Conservation (phyloP, 805 yeast genomes). For the Metschnikowia vanudenii region DNA sequence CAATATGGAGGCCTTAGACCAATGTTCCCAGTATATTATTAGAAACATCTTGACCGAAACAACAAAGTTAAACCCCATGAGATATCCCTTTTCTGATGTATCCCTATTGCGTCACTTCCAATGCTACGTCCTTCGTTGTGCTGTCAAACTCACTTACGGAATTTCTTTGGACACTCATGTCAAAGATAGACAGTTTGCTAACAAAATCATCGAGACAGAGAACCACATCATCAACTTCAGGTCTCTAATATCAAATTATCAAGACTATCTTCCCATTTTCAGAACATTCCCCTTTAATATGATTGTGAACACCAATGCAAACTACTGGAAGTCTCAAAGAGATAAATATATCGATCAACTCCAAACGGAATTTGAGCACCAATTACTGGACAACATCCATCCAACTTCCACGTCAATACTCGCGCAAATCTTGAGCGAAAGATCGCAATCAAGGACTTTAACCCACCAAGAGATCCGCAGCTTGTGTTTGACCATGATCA, state of each 20-base stretch:
- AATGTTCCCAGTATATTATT: slow-evolving; percentile 33
- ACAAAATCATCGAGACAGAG: slow-evolving; percentile 55
- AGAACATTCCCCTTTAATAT: slow-evolving; percentile 28
- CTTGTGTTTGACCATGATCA: slow-evolving; percentile 69
- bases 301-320: slow-evolving; percentile 16
- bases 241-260: slow-evolving; percentile 54
- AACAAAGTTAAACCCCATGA: slow-evolving; percentile 16
- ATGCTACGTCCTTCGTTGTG: slow-evolving; percentile 49
- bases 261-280: slow-evolving; percentile 52
- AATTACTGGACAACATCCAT: slow-evolving; percentile 18
- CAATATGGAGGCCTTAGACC: slow-evolving; percentile 35
- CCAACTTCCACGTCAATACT: slow-evolving; percentile 32
- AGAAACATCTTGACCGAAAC: slow-evolving; percentile 11
- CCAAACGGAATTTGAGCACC: slow-evolving; percentile 13
- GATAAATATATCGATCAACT: slow-evolving; percentile 48
- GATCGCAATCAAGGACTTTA: neutral
- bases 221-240: slow-evolving; percentile 54
- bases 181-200: slow-evolving; percentile 38
- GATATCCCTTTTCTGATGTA: slow-evolving; percentile 27
- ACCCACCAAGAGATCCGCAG: slow-evolving; percentile 47
- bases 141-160: slow-evolving; percentile 54
- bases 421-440: slow-evolving; percentile 22
- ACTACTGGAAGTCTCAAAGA: slow-evolving; percentile 38
- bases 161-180: slow-evolving; percentile 43
- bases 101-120: slow-evolving; percentile 45